These are phyloP conservation scores for Chrysoporthe cubensis DNA, from an alignment of 2,329 filamentous ascomycete genomes.

Conservation along the genomic window DNA sequence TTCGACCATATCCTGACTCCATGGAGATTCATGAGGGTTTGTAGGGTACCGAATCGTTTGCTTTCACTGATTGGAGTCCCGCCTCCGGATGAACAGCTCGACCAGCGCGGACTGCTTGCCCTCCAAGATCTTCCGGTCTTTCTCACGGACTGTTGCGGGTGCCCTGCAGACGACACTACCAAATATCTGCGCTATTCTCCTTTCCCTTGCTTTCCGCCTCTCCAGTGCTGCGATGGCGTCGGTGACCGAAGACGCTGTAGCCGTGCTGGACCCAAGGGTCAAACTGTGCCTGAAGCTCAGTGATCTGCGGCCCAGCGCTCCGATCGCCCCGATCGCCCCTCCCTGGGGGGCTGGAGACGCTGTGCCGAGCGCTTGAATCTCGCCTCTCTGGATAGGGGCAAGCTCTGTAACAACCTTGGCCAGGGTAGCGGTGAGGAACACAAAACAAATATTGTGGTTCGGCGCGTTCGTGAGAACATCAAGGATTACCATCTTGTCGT, in stretches of 20 bases:
- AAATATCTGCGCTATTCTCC: constrained; percentile 67
- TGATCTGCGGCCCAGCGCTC: constrained; percentile 45
- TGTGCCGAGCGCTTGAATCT: constrained; percentile 41
- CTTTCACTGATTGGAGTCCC: constrained; percentile 10
- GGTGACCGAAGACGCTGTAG: constrained; percentile 32
- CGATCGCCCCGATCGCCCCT: constrained; percentile 30
- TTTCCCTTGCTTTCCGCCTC: constrained; percentile 63
- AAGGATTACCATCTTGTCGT: constrained; percentile 61
- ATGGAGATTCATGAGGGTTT: not conserved
- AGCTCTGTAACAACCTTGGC: constrained; percentile 56
- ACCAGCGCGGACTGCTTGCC: constrained; percentile 69
- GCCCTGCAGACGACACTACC: constrained; percentile 64
- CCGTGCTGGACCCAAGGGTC: constrained; percentile 26
- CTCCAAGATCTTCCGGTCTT: constrained; percentile 62
- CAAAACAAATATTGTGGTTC: constrained; percentile 85
- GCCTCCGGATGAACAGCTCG: constrained; percentile 66
- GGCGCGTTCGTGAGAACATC: constrained; percentile 74
- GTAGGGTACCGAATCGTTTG: no score
- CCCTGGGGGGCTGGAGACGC: constrained; percentile 25
- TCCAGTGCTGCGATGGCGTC: constrained; percentile 48
- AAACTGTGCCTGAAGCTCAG: constrained; percentile 49
- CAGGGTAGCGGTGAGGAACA: constrained; percentile 82
- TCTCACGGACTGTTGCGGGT: constrained; percentile 42
- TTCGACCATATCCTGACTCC: not conserved
- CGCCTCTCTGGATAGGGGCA: constrained; percentile 43